phyloP scores from a whole-genome alignment of 371 early-diverging fungal species.

The Mucor mucedo region DNA sequence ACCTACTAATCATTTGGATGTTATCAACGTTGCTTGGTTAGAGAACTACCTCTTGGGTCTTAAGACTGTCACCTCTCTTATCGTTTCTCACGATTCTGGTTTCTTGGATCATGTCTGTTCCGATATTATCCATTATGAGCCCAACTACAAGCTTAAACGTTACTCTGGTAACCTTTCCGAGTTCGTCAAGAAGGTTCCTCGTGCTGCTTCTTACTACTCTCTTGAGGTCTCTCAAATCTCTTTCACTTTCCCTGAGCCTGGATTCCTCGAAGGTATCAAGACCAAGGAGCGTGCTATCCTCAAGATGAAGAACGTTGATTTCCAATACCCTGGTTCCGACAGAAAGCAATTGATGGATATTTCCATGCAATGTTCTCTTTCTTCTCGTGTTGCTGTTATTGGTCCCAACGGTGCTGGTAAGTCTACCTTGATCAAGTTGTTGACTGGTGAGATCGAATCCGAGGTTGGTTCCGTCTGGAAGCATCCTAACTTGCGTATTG shows the following conservation, averaged over 20 bases:
- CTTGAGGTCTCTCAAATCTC: slow-evolving; percentile 60
- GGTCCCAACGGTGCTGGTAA: slow-evolving; percentile 84
- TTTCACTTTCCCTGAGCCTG: slow-evolving; percentile 76
- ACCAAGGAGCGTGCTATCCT: slow-evolving; percentile 74
- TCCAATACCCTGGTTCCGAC: slow-evolving; percentile 70
- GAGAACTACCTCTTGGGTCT: slow-evolving; percentile 77
- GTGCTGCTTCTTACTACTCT: slow-evolving; percentile 78
- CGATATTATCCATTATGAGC: slow-evolving; percentile 81
- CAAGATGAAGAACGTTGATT: slow-evolving; percentile 67
- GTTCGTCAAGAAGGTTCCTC: slow-evolving; percentile 80
- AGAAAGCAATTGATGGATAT: slow-evolving; percentile 60
- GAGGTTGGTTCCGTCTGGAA: slow-evolving; percentile 72
- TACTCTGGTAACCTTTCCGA: slow-evolving; percentile 86
- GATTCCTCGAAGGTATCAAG: slow-evolving; percentile 75
- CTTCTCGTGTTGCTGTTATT: slow-evolving; percentile 75
- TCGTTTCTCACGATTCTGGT: slow-evolving; percentile 90
- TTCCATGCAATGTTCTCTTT: slow-evolving; percentile 66
- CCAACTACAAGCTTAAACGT: slow-evolving; percentile 74
- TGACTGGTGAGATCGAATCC: slow-evolving; percentile 79
- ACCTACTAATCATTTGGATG: slow-evolving; percentile 93
- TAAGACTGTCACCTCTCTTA: slow-evolving; percentile 77
- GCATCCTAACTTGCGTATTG: slow-evolving; percentile 83
- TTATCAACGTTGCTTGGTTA: slow-evolving; percentile 80
- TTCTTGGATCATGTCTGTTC: slow-evolving; percentile 89
- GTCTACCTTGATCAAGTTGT: slow-evolving; percentile 82